These are phyloP conservation scores for Cichorium intybus DNA, from an alignment of 140 eudicot species.

Conservation along the genomic window DNA sequence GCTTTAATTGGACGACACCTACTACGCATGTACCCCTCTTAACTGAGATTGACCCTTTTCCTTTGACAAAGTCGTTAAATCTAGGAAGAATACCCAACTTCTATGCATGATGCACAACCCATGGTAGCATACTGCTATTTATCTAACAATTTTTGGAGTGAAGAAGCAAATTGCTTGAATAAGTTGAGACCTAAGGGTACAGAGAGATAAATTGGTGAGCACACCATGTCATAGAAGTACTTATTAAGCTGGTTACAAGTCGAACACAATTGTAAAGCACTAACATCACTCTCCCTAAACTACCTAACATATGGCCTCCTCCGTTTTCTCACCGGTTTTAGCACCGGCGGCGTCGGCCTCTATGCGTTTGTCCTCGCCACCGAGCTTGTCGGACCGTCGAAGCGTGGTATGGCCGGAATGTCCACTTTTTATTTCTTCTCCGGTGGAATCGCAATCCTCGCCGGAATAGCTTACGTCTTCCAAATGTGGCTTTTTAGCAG, in stretches of 20 bases:
- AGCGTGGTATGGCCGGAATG: constrained; percentile 91
- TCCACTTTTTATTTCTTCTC: constrained; percentile 97
- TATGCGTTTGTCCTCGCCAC: constrained; percentile 94
- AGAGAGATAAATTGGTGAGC: neutral
- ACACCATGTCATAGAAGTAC: neutral
- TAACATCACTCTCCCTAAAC: constrained; percentile 74
- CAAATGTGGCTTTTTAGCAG: constrained; percentile 50
- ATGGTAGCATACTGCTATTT: neutral
- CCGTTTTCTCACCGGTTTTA: constrained; percentile 79
- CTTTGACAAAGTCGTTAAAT: neutral
- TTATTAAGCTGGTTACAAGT: neutral
- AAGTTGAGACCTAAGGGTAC: neutral
- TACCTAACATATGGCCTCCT: constrained; percentile 64
- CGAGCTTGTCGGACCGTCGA: constrained; percentile 87
- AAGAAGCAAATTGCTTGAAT: constrained; percentile 1
- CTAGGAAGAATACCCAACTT: neutral
- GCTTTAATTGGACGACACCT: constrained; percentile 29
- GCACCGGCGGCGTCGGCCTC: constrained; percentile 94
- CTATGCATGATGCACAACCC: neutral
- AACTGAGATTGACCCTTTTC: constrained; percentile 1
- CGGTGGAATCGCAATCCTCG: constrained; percentile 69
- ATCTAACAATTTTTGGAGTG: neutral
- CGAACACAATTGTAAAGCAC: too few species aligned
- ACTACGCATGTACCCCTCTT: constrained; percentile 25
- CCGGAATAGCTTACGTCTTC: constrained; percentile 77